Evolutionary conservation across 345 rosid species (phyloP).

Genomic region (Nephelium lappaceum): DNA sequence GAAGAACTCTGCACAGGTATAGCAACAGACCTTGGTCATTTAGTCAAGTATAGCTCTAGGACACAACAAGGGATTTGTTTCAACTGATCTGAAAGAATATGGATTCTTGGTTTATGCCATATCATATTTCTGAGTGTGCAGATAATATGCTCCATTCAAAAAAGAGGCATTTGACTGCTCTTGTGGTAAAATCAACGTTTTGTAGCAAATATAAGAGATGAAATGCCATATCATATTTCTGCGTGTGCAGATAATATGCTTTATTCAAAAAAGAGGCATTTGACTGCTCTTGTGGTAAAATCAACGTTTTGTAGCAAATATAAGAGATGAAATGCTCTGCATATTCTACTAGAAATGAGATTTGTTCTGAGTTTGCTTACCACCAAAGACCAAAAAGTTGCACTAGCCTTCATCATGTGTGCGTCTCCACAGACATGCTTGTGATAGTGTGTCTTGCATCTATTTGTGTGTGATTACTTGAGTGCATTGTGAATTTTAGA

Average conservation of each 20-base stretch:
- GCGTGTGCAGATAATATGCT: not conserved
- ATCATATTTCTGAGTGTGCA: not conserved
- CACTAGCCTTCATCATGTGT: too few relatives aligned
- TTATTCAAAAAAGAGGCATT: not conserved
- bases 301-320: not conserved
- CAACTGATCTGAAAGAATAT: not conserved
- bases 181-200: not conserved
- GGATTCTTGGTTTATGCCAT: not conserved
- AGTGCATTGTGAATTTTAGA: not conserved
- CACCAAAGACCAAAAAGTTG: too few relatives aligned
- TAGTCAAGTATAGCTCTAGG: not conserved
- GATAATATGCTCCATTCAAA: not conserved
- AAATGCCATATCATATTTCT: too few relatives aligned
- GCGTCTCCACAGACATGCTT: not conserved
- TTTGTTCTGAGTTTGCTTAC: too few relatives aligned
- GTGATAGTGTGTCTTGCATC: not conserved
- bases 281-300: not conserved
- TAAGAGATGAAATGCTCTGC: not conserved
- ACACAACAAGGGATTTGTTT: not conserved
- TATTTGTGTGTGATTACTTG: not conserved
- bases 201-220: not conserved
- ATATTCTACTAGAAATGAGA: too few relatives aligned
- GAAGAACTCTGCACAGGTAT: constrained; percentile 68
- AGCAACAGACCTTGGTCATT: not conserved
- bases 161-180: not conserved